These are phyloP conservation scores for Flueggea neowawraea DNA, from an alignment of 441 rosid species.

Conservation along the genomic window DNA sequence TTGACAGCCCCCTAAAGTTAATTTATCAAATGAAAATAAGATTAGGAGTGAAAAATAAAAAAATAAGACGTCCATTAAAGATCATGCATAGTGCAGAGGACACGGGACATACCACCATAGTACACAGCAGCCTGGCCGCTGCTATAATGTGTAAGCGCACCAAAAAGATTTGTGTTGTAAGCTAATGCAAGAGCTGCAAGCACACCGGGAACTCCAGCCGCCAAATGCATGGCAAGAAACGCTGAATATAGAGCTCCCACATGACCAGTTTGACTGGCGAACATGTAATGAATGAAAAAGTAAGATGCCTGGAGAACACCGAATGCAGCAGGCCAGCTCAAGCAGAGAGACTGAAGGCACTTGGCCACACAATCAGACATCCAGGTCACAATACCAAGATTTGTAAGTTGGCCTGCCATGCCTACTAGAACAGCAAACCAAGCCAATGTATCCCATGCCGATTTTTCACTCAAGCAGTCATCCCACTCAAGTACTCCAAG, in stretches of 20 bases:
- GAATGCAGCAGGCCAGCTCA: conserved; percentile 92
- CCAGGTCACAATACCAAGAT: conserved; percentile 82
- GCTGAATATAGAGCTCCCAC: conserved; percentile 95
- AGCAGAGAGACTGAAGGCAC: conserved; percentile 57
- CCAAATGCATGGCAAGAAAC: conserved; percentile 94
- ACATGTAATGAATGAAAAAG: conserved; percentile 87
- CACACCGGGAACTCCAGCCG: conserved; percentile 81
- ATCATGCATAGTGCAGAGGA: background rate
- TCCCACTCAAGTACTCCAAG: conserved; percentile 96
- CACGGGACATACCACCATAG: conserved; percentile 64
- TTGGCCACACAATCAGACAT: conserved; percentile 78
- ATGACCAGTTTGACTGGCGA: conserved; percentile 96
- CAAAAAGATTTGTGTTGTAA: conserved; percentile 88
- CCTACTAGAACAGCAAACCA: conserved; percentile 96
- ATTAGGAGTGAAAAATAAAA: too few species aligned
- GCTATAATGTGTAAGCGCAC: conserved; percentile 91
- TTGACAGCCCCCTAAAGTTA: too few species aligned
- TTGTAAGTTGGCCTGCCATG: conserved; percentile 90
- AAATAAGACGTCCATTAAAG: too few species aligned
- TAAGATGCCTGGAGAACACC: conserved; percentile 81
- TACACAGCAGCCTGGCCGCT: conserved; percentile 98
- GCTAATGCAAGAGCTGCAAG: conserved; percentile 87
- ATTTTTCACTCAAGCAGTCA: conserved; percentile 89
- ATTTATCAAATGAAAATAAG: too few species aligned
- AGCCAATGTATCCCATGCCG: conserved; percentile 97